These are phyloP conservation scores for Phytophthora boehmeriae DNA, from an alignment of 352 stramenopile species.

Conservation along the genomic window DNA sequence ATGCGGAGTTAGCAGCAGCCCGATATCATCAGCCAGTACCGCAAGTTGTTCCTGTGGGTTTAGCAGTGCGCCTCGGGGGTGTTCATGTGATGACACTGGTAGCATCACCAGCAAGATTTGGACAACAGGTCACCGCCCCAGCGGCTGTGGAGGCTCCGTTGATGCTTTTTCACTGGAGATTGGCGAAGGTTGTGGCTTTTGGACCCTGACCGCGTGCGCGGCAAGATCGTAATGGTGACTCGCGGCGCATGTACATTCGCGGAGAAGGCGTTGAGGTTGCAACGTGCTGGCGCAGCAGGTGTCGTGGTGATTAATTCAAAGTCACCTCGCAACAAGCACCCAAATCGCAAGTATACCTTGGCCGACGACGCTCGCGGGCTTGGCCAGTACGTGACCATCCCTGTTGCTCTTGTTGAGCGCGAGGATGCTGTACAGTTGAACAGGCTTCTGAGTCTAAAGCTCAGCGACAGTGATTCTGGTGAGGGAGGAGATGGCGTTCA, in stretches of 20 bases:
- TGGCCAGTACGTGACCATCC: slow-evolving; percentile 61
- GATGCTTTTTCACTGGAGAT: slow-evolving; percentile 46
- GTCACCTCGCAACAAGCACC: slow-evolving; percentile 35
- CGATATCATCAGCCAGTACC: slow-evolving; percentile 14
- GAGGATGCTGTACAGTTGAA: slow-evolving; percentile 61
- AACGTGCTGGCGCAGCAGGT: slow-evolving; percentile 58
- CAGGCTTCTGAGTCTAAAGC: slow-evolving; percentile 27
- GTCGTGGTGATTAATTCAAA: slow-evolving; percentile 81
- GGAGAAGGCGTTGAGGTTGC: slow-evolving; percentile 70
- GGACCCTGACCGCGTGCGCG: slow-evolving; percentile 39
- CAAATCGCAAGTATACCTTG: slow-evolving; percentile 68
- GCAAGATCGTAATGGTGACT: slow-evolving; percentile 71
- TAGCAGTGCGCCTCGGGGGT: slow-evolving; percentile 66
- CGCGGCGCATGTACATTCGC: slow-evolving; percentile 81
- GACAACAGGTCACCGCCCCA: slow-evolving; percentile 43
- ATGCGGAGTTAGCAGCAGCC: slow-evolving; percentile 36
- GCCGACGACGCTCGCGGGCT: slow-evolving; percentile 55
- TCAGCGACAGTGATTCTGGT: slow-evolving; percentile 12
- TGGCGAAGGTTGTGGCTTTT: slow-evolving; percentile 51
- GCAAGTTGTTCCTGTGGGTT: slow-evolving; percentile 45
- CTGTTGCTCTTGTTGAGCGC: slow-evolving; percentile 67
- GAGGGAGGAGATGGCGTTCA: neutral
- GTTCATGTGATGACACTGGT: slow-evolving; percentile 71
- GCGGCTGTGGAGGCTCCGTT: slow-evolving; percentile 64
- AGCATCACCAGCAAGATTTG: slow-evolving; percentile 73